Evolutionary conservation across 83 land plant species (phyloP), one percentile per base, ranked within the genome.

Genomic region (Diphasiastrum complanatum): DNA sequence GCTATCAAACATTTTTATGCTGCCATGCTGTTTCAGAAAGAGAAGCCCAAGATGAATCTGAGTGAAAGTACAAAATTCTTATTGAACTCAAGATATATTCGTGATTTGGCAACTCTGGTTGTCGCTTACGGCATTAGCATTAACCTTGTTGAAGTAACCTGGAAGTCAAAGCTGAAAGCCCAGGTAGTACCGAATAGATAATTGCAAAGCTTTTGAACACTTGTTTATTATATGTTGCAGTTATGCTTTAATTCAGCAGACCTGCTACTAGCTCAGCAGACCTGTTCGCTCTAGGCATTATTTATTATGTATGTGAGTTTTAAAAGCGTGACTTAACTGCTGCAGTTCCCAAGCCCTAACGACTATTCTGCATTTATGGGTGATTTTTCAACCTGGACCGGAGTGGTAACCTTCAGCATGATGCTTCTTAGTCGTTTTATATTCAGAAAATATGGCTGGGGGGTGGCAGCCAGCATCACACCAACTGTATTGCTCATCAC

Each of bases 301-400:
- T 38, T 45, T 12, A 38, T 12, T 19, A 24, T 1, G 26, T 45
- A 27, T 34, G 45, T n/a, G n/a, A n/a, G n/a, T n/a, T 43, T 12
- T 32, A 11, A 25, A 12, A 22, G 3, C 20, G 10, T 41, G 12
- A 23, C n/a, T 24, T 28, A 19, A 16, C 27, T 2, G 14, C 45
- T 40, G 53, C 77, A 95, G 99, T 95, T 81, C 61, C 99, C 99
- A 18, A 87, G 93, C 64, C 97, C 97, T n/a, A 95, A 95, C 40
- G 97, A 90, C 29, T 90, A 90, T 68, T 95, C 97, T 12, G 69
- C 99, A 0, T 95, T 95, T 63, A 95, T 90, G 97, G 99, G 99
- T 28, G 99, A 90, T 51, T 95, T 95, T 77, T 95, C 99, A 36
- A 77, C 95, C 14, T 82, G 73, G 60, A 95, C 99, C 51, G 97